Base-by-base conservation (phyloP, 2,329 filamentous ascomycete species). In the Anthostomella pinea region DNA sequence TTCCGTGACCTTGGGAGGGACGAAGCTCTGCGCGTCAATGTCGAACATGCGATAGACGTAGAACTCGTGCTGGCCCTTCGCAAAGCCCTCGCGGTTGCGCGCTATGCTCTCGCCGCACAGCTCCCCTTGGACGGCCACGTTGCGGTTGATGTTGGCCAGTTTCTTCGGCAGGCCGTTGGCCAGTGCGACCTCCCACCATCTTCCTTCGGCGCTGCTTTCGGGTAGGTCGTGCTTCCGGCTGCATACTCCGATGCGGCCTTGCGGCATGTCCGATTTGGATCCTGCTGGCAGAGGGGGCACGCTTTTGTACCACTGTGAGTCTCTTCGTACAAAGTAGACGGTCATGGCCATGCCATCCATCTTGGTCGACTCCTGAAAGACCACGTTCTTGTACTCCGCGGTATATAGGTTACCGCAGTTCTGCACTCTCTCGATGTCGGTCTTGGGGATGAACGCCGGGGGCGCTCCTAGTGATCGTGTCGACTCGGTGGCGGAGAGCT, bases 221-320 rank as follows among this genome's bases (percentile, higher is more conserved):
- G 47, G 30, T 5, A 57, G 33, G 21, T 60, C 56, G 10, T 29
- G 9, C 14, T 51, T 52, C 21, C 46, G 46, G 6, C 51, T 52
- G 41, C 58, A 62, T 4, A 60, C 53, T n/a, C 59, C 58, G 6
- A 62, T 45, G 2, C 58, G 51, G 13, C 53, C 58, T 8, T 43
- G 50, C 2, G 7, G 4, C n/a, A 29, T 19, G 9, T 32, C 18
- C 1, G 29, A 10, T 14, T 10, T 25, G 5, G 15, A n/a, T 5
- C 18, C 23, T 6, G 3, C 19, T 3, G 33, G 17, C 3, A 30
- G 20, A 7, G 8, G 6, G 5, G 21, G 23, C 3, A 19, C 8
- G 4, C 23, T 19, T 10, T 29, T 18, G 18, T 29, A 23, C 22
- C 14, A 35, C 4, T 16, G 29, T 7, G 18, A 32, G 10, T 19